Conservation (phyloP, 371 early-diverging fungal genomes). For the Neoconidiobolus thromboides region DNA sequence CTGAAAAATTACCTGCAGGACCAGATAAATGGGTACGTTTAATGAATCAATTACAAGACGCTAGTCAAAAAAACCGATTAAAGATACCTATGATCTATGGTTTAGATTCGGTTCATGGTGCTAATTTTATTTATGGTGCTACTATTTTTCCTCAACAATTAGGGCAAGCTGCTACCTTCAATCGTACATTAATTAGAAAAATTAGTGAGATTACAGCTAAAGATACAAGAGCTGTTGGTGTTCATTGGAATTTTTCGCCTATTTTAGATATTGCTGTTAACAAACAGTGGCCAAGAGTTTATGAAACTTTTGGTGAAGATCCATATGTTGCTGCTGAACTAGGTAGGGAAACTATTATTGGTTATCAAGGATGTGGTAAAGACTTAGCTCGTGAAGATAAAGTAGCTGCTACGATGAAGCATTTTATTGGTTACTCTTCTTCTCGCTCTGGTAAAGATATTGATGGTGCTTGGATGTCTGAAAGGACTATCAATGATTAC, state of each 20-base stretch:
- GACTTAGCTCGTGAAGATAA: slow-evolving; percentile 14
- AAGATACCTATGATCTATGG: slow-evolving; percentile 11
- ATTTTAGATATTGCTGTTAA: slow-evolving; percentile 36
- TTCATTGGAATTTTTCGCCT: slow-evolving; percentile 42
- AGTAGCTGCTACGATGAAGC: slow-evolving; percentile 29
- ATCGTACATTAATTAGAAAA: slow-evolving; percentile 16
- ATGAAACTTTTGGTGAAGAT: slow-evolving; percentile 33
- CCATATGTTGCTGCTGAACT: slow-evolving; percentile 30
- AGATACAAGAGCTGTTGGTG: slow-evolving; percentile 26
- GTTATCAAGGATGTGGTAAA: slow-evolving; percentile 34
- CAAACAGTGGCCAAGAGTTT: slow-evolving; percentile 47
- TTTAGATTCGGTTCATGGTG: slow-evolving; percentile 46
- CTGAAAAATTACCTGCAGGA: not conserved
- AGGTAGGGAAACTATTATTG: slow-evolving; percentile 29
- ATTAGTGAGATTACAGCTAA: slow-evolving; percentile 24
- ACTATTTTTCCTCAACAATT: slow-evolving; percentile 23
- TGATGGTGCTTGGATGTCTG: slow-evolving; percentile 31
- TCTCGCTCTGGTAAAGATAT: slow-evolving; percentile 35
- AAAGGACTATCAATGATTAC: slow-evolving; percentile 32
- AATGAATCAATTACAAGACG: not conserved
- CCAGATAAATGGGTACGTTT: not conserved
- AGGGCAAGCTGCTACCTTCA: slow-evolving; percentile 25
- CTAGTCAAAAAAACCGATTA: not conserved
- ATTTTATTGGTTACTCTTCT: slow-evolving; percentile 23
- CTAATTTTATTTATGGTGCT: slow-evolving; percentile 34